A percentile compares a stretch with the other conserved stretches of the same genome.
Conservation (phyloP, 2,329 filamentous ascomycete species). For the Cercospora sp. region DNA sequence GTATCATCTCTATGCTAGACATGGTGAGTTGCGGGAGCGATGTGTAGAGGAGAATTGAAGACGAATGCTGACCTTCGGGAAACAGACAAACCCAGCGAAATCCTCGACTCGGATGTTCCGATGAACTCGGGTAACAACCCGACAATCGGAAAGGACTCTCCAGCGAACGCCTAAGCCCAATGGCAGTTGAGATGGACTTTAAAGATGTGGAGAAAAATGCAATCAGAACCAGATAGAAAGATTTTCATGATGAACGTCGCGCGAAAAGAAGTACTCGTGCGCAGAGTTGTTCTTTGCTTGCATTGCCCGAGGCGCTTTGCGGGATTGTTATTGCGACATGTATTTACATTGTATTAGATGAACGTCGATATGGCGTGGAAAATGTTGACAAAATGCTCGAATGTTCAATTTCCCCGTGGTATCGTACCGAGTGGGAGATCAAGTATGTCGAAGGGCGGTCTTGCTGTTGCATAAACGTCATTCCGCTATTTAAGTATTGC, state of each 20-base stretch:
- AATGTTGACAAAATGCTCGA: neutral
- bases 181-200: neutral
- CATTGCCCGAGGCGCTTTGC: neutral
- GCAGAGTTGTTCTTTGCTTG: neutral
- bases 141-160: conserved; percentile 22
- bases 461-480: neutral
- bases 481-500: neutral
- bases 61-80: too few species aligned
- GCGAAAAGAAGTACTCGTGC: neutral
- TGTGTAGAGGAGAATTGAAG: too few species aligned
- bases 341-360: neutral
- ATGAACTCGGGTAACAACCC: conserved; percentile 23
- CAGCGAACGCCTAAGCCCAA: conserved; percentile 24
- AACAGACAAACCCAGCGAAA: conserved; percentile 28
- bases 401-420: neutral
- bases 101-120: conserved; percentile 22
- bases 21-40: conserved; percentile 51
- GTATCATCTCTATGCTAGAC: conserved; percentile 51
- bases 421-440: too few species aligned
- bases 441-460: neutral
- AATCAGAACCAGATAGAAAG: neutral
- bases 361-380: neutral
- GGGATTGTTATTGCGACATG: neutral
- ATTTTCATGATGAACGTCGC: neutral
- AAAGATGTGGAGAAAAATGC: neutral